Conservation (phyloP, 1,284 basidiomycete species). For the Malassezia sp. region DNA sequence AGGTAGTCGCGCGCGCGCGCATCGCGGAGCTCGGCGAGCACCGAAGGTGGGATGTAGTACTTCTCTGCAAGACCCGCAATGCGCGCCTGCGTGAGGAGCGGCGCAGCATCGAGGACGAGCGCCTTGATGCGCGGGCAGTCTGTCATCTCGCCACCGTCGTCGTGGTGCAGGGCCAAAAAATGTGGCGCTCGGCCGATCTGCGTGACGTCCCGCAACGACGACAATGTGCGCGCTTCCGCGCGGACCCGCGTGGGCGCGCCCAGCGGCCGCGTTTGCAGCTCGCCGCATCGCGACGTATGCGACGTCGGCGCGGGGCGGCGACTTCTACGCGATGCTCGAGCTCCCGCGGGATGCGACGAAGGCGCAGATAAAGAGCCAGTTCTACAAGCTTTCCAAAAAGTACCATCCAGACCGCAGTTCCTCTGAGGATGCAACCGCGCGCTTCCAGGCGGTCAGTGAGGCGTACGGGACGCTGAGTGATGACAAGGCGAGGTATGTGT, state of each 20-base stretch:
- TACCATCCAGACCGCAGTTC: constrained; percentile 42
- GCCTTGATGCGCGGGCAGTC: constrained; percentile 26
- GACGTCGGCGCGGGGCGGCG: not conserved
- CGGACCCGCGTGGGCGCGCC: not conserved
- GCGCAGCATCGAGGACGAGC: constrained; percentile 41
- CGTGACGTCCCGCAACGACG: not conserved
- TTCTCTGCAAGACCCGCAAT: constrained; percentile 34
- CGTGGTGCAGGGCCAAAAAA: constrained; percentile 7
- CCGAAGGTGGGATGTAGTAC: constrained; percentile 37
- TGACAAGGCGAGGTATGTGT: not conserved
- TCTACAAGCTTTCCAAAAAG: constrained; percentile 44
- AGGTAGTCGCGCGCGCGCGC: constrained; percentile 36
- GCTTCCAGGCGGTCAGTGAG: constrained; percentile 42
- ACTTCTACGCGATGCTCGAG: constrained; percentile 28
- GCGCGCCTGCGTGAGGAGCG: constrained; percentile 36
- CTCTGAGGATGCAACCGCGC: constrained; percentile 31
- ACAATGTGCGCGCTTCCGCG: not conserved
- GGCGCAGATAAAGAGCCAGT: constrained; percentile 43
- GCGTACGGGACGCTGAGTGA: constrained; percentile 35
- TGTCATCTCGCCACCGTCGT: not conserved
- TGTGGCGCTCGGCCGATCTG: constrained; percentile 8
- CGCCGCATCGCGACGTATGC: not conserved
- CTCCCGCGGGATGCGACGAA: constrained; percentile 25
- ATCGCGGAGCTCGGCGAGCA: constrained; percentile 43
- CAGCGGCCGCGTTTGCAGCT: not conserved